Conservation (phyloP, 2,329 filamentous ascomycete species). For the Trichoderma lentiforme region DNA sequence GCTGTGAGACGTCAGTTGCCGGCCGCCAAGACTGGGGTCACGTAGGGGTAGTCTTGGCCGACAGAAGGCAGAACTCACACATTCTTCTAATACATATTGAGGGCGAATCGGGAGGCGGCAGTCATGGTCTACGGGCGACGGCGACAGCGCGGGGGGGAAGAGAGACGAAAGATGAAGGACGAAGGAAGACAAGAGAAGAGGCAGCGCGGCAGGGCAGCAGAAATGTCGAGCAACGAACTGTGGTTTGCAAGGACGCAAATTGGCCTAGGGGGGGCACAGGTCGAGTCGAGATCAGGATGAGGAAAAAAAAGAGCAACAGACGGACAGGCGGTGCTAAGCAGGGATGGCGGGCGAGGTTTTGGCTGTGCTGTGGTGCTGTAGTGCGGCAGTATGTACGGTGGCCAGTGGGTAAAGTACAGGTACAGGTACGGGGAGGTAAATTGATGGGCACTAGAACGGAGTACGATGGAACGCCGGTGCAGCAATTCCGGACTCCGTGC, state of each 20-base stretch:
- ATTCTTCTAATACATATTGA: constrained; percentile 42
- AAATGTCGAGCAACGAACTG: not conserved
- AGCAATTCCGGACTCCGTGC: not conserved
- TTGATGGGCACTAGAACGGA: not conserved
- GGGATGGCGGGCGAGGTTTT: constrained; percentile 6
- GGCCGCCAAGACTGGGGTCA: constrained; percentile 24
- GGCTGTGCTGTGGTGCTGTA: not conserved
- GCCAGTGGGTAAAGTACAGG: not conserved
- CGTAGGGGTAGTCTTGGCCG: constrained; percentile 19
- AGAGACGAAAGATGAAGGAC: not conserved
- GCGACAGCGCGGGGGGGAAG: constrained; percentile 23
- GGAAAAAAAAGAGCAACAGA: not conserved
- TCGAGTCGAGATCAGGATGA: constrained; percentile 8
- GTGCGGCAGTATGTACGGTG: not conserved
- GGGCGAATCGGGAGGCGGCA: constrained; percentile 28
- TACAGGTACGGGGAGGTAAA: not conserved
- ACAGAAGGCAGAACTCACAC: constrained; percentile 34
- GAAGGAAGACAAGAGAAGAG: not conserved
- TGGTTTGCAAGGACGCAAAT: constrained; percentile 12
- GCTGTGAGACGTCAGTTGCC: constrained; percentile 39
- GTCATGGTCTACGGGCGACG: constrained; percentile 34
- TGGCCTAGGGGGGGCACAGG: constrained; percentile 2
- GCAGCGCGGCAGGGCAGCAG: not conserved
- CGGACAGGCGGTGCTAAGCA: not conserved
- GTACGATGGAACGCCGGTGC: not conserved